Conservation (phyloP, 495 filamentous ascomycete genomes). For the Aspergillus biplanus region DNA sequence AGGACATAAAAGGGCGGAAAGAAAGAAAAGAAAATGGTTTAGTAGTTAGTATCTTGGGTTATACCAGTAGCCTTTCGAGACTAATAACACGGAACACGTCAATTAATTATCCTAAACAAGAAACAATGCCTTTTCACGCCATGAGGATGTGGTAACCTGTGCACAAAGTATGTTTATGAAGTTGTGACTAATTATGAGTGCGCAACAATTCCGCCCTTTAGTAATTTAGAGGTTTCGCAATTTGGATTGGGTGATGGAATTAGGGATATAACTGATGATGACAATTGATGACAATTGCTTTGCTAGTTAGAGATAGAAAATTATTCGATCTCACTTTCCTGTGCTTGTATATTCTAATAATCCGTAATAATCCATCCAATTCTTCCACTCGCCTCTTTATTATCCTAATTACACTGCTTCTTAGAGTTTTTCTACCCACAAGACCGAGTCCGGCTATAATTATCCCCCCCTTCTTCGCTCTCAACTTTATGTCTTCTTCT, state of each 20-base stretch:
- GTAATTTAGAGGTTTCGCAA: not conserved
- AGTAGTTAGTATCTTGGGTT: too few species aligned
- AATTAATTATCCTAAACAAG: too few species aligned
- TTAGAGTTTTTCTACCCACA: not conserved
- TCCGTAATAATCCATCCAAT: not conserved
- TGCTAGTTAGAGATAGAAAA: not conserved
- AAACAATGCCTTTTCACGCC: too few species aligned
- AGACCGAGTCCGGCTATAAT: not conserved
- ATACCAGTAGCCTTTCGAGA: too few species aligned
- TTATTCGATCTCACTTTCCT: not conserved
- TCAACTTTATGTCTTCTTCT: not conserved
- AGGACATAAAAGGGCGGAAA: not conserved
- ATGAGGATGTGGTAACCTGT: too few species aligned
- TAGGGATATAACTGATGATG: slow-evolving; percentile 7
- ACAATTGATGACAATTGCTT: slow-evolving; percentile 12
- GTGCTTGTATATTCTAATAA: not conserved
- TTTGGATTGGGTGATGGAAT: not conserved
- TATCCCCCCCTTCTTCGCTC: slow-evolving; percentile 1
- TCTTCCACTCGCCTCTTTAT: not conserved
- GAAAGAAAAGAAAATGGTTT: not conserved
- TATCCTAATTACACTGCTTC: not conserved
- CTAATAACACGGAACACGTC: too few species aligned
- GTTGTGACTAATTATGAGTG: not conserved
- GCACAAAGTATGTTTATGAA: not conserved
- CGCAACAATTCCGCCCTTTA: slow-evolving; percentile 7